These are phyloP conservation scores for Cicer judaicum DNA, from an alignment of 306 rosid species.

Conservation along the genomic window DNA sequence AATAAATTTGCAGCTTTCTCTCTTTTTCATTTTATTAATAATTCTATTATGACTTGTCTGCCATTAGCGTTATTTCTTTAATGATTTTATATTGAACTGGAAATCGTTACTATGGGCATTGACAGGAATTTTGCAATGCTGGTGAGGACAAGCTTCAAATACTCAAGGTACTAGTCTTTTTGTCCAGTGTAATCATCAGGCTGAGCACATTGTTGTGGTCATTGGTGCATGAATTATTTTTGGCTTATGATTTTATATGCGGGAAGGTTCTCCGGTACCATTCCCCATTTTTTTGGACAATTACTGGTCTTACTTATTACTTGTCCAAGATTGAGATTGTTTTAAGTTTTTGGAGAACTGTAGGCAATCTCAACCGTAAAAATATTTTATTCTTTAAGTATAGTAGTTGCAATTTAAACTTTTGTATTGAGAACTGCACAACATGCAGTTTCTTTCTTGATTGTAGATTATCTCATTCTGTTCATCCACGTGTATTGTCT, in stretches of 20 bases:
- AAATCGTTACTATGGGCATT: constrained; percentile 33
- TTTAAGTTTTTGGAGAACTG: background rate
- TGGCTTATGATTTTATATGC: constrained; percentile 9
- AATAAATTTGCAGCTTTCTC: constrained; percentile 21
- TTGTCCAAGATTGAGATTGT: background rate
- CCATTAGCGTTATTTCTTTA: background rate
- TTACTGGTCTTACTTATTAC: constrained; percentile 1
- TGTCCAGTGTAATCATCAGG: constrained; percentile 37
- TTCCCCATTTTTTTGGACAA: background rate
- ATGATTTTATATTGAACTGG: constrained; percentile 32
- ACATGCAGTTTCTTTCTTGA: constrained; percentile 10
- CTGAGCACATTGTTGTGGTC: constrained; percentile 12
- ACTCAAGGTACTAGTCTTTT: constrained; percentile 61
- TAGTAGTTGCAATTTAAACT: background rate
- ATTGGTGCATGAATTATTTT: constrained; percentile 7
- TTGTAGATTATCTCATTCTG: constrained; percentile 12
- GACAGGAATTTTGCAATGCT: constrained; percentile 69
- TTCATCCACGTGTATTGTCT: background rate
- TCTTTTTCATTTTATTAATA: constrained; percentile 20
- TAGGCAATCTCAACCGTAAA: background rate
- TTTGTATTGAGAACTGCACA: background rate
- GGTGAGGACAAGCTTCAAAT: constrained; percentile 64
- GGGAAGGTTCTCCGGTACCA: background rate
- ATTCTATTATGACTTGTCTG: constrained; percentile 15
- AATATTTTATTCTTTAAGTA: background rate